Evolutionary conservation across 2,329 filamentous ascomycete genomes (phyloP).

Genomic region (Aureobasidium sp.): DNA sequence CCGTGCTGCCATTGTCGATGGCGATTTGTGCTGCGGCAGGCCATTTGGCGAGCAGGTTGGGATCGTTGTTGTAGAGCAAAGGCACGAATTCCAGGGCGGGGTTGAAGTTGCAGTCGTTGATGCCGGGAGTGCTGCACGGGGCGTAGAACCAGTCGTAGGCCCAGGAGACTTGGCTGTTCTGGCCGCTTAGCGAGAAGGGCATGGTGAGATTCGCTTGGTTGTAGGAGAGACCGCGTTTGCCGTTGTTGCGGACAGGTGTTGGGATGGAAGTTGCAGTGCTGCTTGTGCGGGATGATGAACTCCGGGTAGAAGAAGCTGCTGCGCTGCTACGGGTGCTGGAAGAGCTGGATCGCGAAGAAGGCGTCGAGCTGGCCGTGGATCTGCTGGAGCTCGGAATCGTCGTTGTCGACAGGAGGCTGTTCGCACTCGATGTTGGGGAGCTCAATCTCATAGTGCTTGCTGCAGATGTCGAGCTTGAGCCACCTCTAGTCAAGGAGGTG

Average conservation of each 20-base stretch:
- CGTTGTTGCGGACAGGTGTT: conserved; percentile 23
- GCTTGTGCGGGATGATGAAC: not conserved
- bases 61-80: conserved; percentile 23
- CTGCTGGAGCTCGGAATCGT: not conserved
- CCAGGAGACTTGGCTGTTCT: conserved; percentile 24
- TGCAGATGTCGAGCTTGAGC: too few species aligned
- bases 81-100: conserved; percentile 24
- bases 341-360: not conserved
- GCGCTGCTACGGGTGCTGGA: not conserved
- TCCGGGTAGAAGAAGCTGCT: not conserved
- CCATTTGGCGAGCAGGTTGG: conserved; percentile 22
- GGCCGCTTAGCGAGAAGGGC: conserved; percentile 35
- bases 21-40: conserved; percentile 21
- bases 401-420: not conserved
- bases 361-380: not conserved
- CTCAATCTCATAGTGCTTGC: too few species aligned
- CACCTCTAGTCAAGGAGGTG: too few species aligned
- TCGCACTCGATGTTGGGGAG: not conserved
- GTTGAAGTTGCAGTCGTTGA: conserved; percentile 21
- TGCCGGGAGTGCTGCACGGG: conserved; percentile 12
- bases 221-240: conserved; percentile 60
- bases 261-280: not conserved
- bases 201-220: conserved; percentile 50
- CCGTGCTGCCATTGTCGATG: conserved; percentile 34
- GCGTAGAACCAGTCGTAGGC: conserved; percentile 25